Base-by-base conservation (phyloP, 345 rosid genomes). In the Leavenworthia alabamica region DNA sequence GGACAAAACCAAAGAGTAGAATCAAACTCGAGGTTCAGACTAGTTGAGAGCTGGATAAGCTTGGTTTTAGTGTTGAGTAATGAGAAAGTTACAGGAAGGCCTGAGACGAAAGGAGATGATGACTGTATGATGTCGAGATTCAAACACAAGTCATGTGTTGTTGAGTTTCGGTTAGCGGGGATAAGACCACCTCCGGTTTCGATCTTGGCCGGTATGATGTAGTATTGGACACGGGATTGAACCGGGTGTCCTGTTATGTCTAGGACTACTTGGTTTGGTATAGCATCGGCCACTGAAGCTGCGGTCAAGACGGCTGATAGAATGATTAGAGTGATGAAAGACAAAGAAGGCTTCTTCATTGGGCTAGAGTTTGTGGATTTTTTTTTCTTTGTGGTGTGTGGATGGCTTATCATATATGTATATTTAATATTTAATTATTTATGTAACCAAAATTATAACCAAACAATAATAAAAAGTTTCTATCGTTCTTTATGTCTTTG, bases 181-280 rank as follows among this genome's bases (percentile, higher is more conserved):
- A 60, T 24, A 51, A 60, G 54, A 51, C 61, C 67, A 43, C 73
- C 67, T 60, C 73, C 73, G 15, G 67, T 16, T 42, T 61, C 67
- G 4, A 22, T 68, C 16, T 68, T 68, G 22, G 67, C 73, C 31
- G 67, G 73, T 68, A 68, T 16, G 31, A 68, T 60, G 66, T 68
- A 68, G 40, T 68, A 68, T 31, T 50, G 73, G 60, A 26, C 55
- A 16, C 44, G 26, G 29, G 61, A 23, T 31, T 32, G 46, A 24
- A 68, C 67, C 7, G 67, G 48, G 7, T 35, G 66, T 8, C 48
- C 61, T 42, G 48, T 8, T 50, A 0, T 33, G 61, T 68, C 67
- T 8, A 68, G 47, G 42, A 58, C 72, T 9, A 33, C 24, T 42
- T 60, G 45, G 37, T 24, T 31, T 20, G 59, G 5, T 27, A 23